Evolutionary conservation across 2,329 filamentous ascomycete species (phyloP).

Genomic region (Fragosphaeria purpurea): DNA sequence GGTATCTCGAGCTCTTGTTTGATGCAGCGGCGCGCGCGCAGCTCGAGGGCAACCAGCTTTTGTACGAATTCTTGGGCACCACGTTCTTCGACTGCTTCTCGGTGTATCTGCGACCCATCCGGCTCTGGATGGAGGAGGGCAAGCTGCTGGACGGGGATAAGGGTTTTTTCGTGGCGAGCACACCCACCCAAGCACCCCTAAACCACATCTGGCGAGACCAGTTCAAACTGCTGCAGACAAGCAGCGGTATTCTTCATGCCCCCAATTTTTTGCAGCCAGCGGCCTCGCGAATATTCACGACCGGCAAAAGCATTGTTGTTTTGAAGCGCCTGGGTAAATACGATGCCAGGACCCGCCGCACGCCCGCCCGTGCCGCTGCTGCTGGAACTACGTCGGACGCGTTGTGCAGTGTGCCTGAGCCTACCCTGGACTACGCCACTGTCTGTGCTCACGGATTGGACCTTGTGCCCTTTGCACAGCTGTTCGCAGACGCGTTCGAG

Average conservation of each 20-base stretch:
- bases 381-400: slow-evolving; percentile 7
- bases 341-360: slow-evolving; percentile 22
- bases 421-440: slow-evolving; percentile 43
- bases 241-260: slow-evolving; percentile 52
- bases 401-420: slow-evolving; percentile 21
- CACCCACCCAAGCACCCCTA: slow-evolving; percentile 44
- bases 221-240: slow-evolving; percentile 55
- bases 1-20: slow-evolving; percentile 71
- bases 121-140: slow-evolving; percentile 76
- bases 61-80: slow-evolving; percentile 53
- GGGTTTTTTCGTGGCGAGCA: slow-evolving; percentile 65
- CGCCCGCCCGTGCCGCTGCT: slow-evolving; percentile 17
- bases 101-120: slow-evolving; percentile 71
- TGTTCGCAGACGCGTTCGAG: slow-evolving; percentile 62
- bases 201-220: slow-evolving; percentile 66
- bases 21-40: slow-evolving; percentile 61
- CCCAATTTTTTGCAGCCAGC: slow-evolving; percentile 66
- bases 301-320: slow-evolving; percentile 81
- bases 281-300: slow-evolving; percentile 65
- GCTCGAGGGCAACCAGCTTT: slow-evolving; percentile 50
- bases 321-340: slow-evolving; percentile 60
- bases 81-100: slow-evolving; percentile 76
- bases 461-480: slow-evolving; percentile 61
- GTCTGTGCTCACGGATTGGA: slow-evolving; percentile 39
- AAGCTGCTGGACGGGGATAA: slow-evolving; percentile 55